Percentiles rank a stretch among this genome's conserved stretches.
Evolutionary conservation across 192 early-diverging fungal genomes (phyloP).

Genomic region (Gryganskiella cystojenkinii): DNA sequence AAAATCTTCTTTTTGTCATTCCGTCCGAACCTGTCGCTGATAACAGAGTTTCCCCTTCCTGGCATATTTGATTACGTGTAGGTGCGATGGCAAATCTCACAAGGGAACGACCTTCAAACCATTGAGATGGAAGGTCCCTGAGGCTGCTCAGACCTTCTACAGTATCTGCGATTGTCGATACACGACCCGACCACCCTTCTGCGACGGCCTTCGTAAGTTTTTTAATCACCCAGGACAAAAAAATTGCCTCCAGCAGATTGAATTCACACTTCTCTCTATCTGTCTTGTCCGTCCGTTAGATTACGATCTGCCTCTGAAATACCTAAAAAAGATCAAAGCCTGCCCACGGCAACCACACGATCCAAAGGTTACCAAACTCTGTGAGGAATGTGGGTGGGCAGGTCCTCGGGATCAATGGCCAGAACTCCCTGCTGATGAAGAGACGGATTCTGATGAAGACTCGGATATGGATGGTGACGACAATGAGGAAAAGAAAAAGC

Average conservation of each 20-base stretch:
- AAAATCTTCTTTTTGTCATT: neutral
- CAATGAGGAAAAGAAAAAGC: neutral
- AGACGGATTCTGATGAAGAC: constrained; percentile 28
- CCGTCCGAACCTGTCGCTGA: neutral
- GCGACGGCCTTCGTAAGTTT: constrained; percentile 49
- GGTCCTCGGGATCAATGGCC: constrained; percentile 48
- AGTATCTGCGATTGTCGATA: constrained; percentile 50
- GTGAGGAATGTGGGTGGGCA: constrained; percentile 50
- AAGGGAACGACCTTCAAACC: constrained; percentile 49
- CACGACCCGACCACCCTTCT: constrained; percentile 40
- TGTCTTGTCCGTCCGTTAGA: constrained; percentile 7
- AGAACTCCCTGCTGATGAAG: constrained; percentile 15
- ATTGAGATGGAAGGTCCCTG: constrained; percentile 36
- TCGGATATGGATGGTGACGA: constrained; percentile 11
- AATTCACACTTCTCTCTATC: neutral
- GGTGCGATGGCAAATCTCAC: constrained; percentile 52
- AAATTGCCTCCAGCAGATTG: neutral
- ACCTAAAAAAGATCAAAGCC: constrained; percentile 43
- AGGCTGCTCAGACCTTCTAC: constrained; percentile 36
- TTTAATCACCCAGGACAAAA: neutral
- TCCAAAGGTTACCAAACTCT: constrained; percentile 41
- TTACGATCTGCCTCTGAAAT: constrained; percentile 40
- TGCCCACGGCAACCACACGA: constrained; percentile 43
- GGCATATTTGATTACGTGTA: neutral
- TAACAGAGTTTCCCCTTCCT: neutral